Conservation (phyloP, 1,139 yeast genomes). For the Saccharomyces hybrid region DNA sequence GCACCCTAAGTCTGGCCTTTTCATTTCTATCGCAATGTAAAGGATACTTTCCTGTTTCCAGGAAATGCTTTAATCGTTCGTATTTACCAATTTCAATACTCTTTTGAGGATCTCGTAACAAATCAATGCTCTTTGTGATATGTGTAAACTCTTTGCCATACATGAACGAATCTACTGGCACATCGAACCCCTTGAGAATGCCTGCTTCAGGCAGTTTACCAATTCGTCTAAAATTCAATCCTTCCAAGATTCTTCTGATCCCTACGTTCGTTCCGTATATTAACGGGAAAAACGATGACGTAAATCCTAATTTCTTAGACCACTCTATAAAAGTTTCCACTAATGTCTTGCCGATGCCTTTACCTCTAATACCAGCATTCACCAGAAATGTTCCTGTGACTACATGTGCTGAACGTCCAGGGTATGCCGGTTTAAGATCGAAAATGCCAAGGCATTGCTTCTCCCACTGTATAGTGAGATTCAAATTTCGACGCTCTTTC, state of each 20-base stretch:
- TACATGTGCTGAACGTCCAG: constrained; percentile 89
- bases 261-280: constrained; percentile 85
- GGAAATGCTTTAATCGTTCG: constrained; percentile 68
- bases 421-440: constrained; percentile 77
- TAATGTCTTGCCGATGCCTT: constrained; percentile 80
- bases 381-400: constrained; percentile 86
- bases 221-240: constrained; percentile 65
- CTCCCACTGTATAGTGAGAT: constrained; percentile 62
- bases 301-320: constrained; percentile 86
- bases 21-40: constrained; percentile 74
- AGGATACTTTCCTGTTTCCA: constrained; percentile 83
- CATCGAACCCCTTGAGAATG: constrained; percentile 71
- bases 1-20: constrained; percentile 73
- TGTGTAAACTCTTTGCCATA: constrained; percentile 50
- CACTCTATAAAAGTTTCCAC: constrained; percentile 80
- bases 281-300: constrained; percentile 73
- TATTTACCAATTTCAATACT: constrained; percentile 37
- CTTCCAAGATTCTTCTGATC: constrained; percentile 71
- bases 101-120: constrained; percentile 25
- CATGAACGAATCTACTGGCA: constrained; percentile 73
- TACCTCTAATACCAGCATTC: constrained; percentile 87
- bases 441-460: constrained; percentile 84
- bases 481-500: constrained; percentile 25
- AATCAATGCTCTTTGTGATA: constrained; percentile 28
- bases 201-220: constrained; percentile 84